phyloP scores from a whole-genome alignment of 345 rosid genomes.

The Sonneratia alba region DNA sequence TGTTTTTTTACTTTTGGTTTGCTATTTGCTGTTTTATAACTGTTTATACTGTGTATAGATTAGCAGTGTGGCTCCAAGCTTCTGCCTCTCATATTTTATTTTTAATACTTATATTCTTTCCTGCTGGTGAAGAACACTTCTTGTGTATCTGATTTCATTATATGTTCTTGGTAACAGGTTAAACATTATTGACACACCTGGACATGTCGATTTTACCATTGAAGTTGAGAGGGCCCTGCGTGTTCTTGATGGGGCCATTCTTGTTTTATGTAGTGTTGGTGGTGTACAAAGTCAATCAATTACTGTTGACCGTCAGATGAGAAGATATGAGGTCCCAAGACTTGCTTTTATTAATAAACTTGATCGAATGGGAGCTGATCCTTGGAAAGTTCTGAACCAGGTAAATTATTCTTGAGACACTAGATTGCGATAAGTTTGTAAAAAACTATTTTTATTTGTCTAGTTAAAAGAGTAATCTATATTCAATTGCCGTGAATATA shows the following conservation, averaged over 20 bases:
- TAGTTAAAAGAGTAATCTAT: background rate
- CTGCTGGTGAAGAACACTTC: background rate
- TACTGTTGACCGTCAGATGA: conserved; percentile 98
- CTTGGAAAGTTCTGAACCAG: conserved; percentile 96
- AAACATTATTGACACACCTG: conserved; percentile 97
- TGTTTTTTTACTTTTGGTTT: too few relatives aligned
- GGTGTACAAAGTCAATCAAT: conserved; percentile 99
- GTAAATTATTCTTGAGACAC: conserved; percentile 20
- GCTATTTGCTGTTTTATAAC: too few relatives aligned
- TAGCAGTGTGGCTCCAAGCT: too few relatives aligned
- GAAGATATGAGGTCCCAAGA: conserved; percentile 91
- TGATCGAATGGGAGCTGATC: conserved; percentile 99
- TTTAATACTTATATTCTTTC: background rate
- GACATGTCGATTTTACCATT: conserved; percentile 95
- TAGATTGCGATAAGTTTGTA: background rate
- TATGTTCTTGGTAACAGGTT: conserved; percentile 32
- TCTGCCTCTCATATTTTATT: too few relatives aligned
- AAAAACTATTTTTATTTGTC: background rate
- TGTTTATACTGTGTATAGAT: too few relatives aligned
- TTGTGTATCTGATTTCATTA: background rate
- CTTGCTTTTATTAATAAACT: conserved; percentile 94
- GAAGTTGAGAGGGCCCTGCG: conserved; percentile 99
- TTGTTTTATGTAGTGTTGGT: conserved; percentile 93
- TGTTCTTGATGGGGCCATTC: conserved; percentile 91
- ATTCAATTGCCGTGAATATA: background rate